Evolutionary conservation across 805 yeast species (phyloP).

Genomic region (Lachancea nothofagi): DNA sequence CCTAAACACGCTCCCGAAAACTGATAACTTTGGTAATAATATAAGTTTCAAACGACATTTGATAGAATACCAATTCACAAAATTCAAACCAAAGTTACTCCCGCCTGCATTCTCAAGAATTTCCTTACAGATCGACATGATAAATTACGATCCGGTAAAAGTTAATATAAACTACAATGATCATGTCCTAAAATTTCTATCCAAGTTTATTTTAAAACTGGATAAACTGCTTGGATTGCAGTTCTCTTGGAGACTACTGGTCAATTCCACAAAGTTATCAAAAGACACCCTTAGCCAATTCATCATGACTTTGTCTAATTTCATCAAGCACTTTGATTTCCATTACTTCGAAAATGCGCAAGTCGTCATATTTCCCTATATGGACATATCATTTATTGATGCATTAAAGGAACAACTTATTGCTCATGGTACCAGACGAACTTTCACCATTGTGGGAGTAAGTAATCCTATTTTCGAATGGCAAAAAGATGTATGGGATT

Average conservation of each 20-base stretch:
- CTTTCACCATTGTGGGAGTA: slow-evolving; percentile 54
- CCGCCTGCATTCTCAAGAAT: slow-evolving; percentile 34
- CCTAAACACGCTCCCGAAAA: slow-evolving; percentile 11
- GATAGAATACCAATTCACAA: slow-evolving; percentile 23
- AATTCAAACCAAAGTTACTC: slow-evolving; percentile 34
- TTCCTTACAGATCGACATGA: slow-evolving; percentile 26
- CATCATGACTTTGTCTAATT: slow-evolving; percentile 38
- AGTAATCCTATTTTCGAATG: slow-evolving; percentile 60
- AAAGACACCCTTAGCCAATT: slow-evolving; percentile 40
- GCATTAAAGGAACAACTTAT: slow-evolving; percentile 36
- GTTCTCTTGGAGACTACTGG: slow-evolving; percentile 34
- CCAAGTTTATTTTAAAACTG: slow-evolving; percentile 32
- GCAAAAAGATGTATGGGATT: slow-evolving; percentile 52
- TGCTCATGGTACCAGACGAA: slow-evolving; percentile 15
- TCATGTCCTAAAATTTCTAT: slow-evolving; percentile 26
- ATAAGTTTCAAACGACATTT: slow-evolving; percentile 19
- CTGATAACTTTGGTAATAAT: slow-evolving; percentile 20
- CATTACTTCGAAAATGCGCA: slow-evolving; percentile 40
- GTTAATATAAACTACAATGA: slow-evolving; percentile 24
- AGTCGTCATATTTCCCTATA: slow-evolving; percentile 47
- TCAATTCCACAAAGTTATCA: slow-evolving; percentile 37
- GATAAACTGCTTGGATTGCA: slow-evolving; percentile 36
- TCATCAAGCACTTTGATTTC: slow-evolving; percentile 32
- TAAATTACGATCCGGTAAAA: slow-evolving; percentile 16
- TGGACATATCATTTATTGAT: slow-evolving; percentile 56